phyloP scores from a whole-genome alignment of 2,329 filamentous ascomycete genomes.

The Meredithiella fracta region DNA sequence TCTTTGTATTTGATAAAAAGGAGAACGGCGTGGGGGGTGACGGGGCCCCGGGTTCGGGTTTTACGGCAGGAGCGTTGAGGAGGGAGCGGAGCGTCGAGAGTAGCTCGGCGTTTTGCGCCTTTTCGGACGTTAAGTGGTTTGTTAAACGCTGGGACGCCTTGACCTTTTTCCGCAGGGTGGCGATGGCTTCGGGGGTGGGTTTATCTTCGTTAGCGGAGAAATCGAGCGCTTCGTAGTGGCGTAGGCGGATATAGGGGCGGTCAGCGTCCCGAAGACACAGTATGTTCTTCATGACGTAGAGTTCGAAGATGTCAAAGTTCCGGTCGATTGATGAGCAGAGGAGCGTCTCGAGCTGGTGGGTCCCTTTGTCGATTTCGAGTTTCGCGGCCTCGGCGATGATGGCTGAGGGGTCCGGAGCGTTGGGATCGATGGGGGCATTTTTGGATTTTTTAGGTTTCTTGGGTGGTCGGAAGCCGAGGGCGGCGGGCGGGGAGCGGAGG shows the following conservation, averaged over 20 bases:
- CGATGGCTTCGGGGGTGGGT: conserved; percentile 52
- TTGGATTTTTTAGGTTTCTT: conserved; percentile 22
- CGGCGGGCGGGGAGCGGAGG: conserved; percentile 51
- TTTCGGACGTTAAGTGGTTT: conserved; percentile 50
- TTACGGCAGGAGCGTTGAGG: conserved; percentile 16
- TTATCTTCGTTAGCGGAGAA: conserved; percentile 20
- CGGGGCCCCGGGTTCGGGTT: conserved; percentile 17
- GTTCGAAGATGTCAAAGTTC: conserved; percentile 73
- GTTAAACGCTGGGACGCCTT: conserved; percentile 67
- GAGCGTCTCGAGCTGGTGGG: conserved; percentile 69
- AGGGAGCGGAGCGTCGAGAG: conserved; percentile 42
- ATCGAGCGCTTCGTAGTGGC: conserved; percentile 62
- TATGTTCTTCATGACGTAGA: conserved; percentile 80
- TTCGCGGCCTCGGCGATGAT: conserved; percentile 25
- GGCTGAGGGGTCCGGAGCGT: conserved; percentile 17
- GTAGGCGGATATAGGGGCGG: conserved; percentile 61
- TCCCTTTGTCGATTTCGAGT: conserved; percentile 71
- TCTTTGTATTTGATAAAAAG: conserved; percentile 40
- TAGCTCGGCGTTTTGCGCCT: conserved; percentile 53
- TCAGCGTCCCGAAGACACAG: conserved; percentile 53
- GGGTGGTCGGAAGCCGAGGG: conserved; percentile 59
- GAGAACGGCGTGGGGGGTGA: conserved; percentile 26
- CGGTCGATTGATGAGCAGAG: conserved; percentile 68
- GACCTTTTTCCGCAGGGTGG: conserved; percentile 54
- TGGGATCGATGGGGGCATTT: background rate